Percentiles rank a stretch among this genome's conserved stretches.
phyloP scores from a whole-genome alignment of 2,329 filamentous ascomycete species.

The Venturia effusa region DNA sequence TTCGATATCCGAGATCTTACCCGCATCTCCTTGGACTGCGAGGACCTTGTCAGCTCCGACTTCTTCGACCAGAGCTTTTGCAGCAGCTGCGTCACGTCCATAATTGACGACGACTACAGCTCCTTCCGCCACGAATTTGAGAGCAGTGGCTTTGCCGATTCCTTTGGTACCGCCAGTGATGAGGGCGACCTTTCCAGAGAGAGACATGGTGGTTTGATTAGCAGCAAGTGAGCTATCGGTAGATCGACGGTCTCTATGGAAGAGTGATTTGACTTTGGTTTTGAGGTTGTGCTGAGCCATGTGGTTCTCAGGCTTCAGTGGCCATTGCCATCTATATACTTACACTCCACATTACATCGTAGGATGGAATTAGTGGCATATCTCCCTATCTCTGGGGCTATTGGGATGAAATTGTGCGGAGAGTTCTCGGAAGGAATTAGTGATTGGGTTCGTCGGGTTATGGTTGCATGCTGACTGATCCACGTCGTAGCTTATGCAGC shows the following conservation, averaged over 20 bases:
- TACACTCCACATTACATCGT: not conserved
- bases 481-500: not conserved
- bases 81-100: conserved; percentile 42
- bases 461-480: not conserved
- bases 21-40: conserved; percentile 46
- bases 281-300: not conserved
- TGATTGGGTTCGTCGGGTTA: not conserved
- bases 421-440: not conserved
- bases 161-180: conserved; percentile 13
- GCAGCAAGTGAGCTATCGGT: not conserved
- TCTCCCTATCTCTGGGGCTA: not conserved
- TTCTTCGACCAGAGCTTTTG: conserved; percentile 40
- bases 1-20: conserved; percentile 35
- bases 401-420: not conserved
- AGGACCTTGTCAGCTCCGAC: conserved; percentile 38
- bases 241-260: not conserved
- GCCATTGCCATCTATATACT: not conserved
- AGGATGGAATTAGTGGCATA: not conserved
- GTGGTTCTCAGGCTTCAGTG: not conserved
- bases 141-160: conserved; percentile 17
- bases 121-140: conserved; percentile 28
- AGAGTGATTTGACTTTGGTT: not conserved
- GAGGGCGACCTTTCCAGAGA: conserved; percentile 12
- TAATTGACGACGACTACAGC: conserved; percentile 44
- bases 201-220: conserved; percentile 1